phyloP scores from a whole-genome alignment of 148 eudicot species.

The Bassia scoparia region DNA sequence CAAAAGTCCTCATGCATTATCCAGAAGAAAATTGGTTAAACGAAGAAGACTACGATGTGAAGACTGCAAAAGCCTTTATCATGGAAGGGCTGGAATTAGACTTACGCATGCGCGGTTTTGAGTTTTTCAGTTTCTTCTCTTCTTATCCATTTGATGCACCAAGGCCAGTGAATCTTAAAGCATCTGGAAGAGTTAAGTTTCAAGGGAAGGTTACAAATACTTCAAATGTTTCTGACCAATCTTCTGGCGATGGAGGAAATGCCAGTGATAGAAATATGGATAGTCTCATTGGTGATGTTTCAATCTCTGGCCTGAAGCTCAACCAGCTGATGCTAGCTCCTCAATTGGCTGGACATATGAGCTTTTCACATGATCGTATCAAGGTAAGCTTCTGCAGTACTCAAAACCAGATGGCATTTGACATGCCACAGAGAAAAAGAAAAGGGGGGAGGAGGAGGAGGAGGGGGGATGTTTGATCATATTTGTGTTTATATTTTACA shows the following conservation, averaged over 20 bases:
- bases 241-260: constrained; percentile 22
- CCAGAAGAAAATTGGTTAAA: constrained; percentile 48
- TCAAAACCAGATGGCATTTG: too few species aligned
- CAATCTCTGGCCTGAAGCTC: constrained; percentile 81
- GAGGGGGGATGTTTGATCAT: not conserved
- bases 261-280: constrained; percentile 31
- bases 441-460: not conserved
- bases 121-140: constrained; percentile 76
- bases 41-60: constrained; percentile 41
- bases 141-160: constrained; percentile 83
- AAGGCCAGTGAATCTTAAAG: constrained; percentile 82
- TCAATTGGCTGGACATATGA: constrained; percentile 73
- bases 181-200: constrained; percentile 91
- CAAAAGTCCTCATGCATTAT: constrained; percentile 64
- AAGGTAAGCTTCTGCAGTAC: constrained; percentile 48
- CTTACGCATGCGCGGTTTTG: constrained; percentile 92
- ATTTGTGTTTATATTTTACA: not conserved
- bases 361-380: constrained; percentile 58
- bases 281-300: constrained; percentile 77
- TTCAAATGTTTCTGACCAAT: constrained; percentile 31
- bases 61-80: constrained; percentile 44
- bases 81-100: constrained; percentile 93
- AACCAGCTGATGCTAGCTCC: constrained; percentile 96
- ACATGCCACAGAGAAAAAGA: too few species aligned
- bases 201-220: constrained; percentile 74